These are phyloP conservation scores for Calonectria pteridis DNA, from an alignment of 2,329 filamentous ascomycete genomes.

Conservation along the genomic window DNA sequence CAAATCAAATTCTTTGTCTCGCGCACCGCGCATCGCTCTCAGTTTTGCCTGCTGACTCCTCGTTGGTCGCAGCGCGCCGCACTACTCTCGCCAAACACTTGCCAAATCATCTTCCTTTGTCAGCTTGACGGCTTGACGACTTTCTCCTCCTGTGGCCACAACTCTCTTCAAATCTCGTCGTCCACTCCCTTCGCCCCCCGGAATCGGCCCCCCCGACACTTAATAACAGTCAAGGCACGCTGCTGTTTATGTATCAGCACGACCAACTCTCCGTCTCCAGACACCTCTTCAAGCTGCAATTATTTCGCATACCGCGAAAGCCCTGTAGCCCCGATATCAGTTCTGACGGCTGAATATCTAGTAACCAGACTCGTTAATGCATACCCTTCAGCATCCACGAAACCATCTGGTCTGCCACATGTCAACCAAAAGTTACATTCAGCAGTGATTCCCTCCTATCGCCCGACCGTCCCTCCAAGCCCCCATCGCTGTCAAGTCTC, in stretches of 20 bases:
- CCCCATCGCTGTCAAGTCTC: slow-evolving; percentile 48
- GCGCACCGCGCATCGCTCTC: slow-evolving; percentile 38
- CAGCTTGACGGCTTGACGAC: slow-evolving; percentile 15
- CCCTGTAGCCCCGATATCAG: slow-evolving; percentile 90
- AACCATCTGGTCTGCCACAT: slow-evolving; percentile 65
- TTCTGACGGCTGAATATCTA: slow-evolving; percentile 86
- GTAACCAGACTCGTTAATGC: slow-evolving; percentile 66
- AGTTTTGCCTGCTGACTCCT: slow-evolving; percentile 43
- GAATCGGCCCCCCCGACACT: slow-evolving; percentile 45
- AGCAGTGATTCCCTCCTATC: slow-evolving; percentile 64
- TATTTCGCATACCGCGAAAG: slow-evolving; percentile 96
- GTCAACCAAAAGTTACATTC: slow-evolving; percentile 65
- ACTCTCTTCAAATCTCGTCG: slow-evolving; percentile 2
- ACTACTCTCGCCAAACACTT: slow-evolving; percentile 30
- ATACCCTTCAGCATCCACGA: slow-evolving; percentile 64
- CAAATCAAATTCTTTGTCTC: slow-evolving; percentile 16
- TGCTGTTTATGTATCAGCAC: slow-evolving; percentile 99
- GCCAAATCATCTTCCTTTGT: slow-evolving; percentile 3
- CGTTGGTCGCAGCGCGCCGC: slow-evolving; percentile 44
- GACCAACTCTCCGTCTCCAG: slow-evolving; percentile 89
- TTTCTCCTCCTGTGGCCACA: background rate
- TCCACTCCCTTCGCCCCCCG: slow-evolving; percentile 24
- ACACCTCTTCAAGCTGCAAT: slow-evolving; percentile 96
- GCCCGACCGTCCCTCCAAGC: slow-evolving; percentile 55
- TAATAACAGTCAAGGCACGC: slow-evolving; percentile 50